phyloP scores from a whole-genome alignment of 306 rosid genomes.

The Phaseolus lunatus region DNA sequence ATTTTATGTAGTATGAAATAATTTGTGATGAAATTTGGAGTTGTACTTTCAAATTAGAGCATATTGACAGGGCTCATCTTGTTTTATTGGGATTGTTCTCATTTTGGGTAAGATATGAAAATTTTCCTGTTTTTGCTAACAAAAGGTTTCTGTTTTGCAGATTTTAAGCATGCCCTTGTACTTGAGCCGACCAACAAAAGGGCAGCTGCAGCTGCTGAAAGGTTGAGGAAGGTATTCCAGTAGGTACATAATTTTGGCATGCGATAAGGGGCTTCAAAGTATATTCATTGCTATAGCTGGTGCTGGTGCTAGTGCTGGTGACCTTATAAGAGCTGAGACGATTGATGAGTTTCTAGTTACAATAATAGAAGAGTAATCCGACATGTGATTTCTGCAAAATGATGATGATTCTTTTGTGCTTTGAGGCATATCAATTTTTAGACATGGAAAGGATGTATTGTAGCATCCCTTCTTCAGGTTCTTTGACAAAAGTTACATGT shows the following conservation, averaged over 20 bases:
- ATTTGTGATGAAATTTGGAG: conserved; percentile 28
- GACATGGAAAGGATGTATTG: conserved; percentile 47
- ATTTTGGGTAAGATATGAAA: neutral
- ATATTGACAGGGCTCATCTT: neutral
- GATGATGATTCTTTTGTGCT: conserved; percentile 48
- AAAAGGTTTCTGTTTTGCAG: conserved; percentile 56
- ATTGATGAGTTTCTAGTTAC: conserved; percentile 41
- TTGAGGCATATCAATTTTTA: conserved; percentile 43
- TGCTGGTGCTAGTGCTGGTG: conserved; percentile 36
- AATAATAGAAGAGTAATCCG: conserved; percentile 37
- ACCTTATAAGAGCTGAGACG: conserved; percentile 15
- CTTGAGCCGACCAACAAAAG: conserved; percentile 99
- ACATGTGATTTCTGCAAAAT: conserved; percentile 46
- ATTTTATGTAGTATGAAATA: neutral
- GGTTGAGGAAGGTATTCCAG: conserved; percentile 77
- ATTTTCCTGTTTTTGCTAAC: conserved; percentile 30
- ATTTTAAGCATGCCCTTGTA: conserved; percentile 82
- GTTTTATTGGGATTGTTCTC: neutral
- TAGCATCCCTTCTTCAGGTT: conserved; percentile 15
- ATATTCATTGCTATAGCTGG: conserved; percentile 22
- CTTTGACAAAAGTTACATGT: conserved; percentile 17
- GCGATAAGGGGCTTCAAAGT: conserved; percentile 35
- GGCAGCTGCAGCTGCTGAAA: conserved; percentile 81
- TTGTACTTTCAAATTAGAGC: conserved; percentile 8
- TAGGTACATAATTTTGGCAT: conserved; percentile 43